These are phyloP conservation scores for Aspergillaceae sp. DNA, from an alignment of 2,329 filamentous ascomycete species.

Conservation along the genomic window DNA sequence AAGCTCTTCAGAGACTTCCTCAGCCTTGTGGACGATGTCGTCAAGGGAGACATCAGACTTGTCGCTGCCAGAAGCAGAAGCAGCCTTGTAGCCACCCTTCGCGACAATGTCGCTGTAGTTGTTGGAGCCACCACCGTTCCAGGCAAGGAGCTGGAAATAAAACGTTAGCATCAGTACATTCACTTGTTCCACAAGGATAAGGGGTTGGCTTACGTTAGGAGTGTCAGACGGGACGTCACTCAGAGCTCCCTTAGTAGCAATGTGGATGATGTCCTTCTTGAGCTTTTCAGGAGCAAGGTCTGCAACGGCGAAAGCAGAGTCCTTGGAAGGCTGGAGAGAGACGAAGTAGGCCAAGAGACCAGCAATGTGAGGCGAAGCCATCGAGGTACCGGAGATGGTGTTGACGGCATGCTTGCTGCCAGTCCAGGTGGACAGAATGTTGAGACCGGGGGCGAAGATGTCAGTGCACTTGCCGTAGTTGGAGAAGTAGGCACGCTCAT, in stretches of 20 bases:
- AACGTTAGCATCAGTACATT: conserved; percentile 15
- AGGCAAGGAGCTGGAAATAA: conserved; percentile 63
- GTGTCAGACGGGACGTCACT: conserved; percentile 77
- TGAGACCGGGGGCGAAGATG: conserved; percentile 95
- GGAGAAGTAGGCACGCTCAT: conserved; percentile 99
- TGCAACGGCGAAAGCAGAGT: conserved; percentile 85
- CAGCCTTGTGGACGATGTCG: conserved; percentile 40
- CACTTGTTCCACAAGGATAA: background rate
- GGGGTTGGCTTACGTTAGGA: conserved; percentile 55
- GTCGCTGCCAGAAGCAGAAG: conserved; percentile 10
- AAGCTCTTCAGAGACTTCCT: conserved; percentile 39
- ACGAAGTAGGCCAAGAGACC: conserved; percentile 97
- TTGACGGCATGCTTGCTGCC: conserved; percentile 93
- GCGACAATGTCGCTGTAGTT: conserved; percentile 82
- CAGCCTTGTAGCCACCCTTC: conserved; percentile 59
- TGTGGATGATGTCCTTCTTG: conserved; percentile 76
- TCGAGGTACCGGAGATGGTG: conserved; percentile 98
- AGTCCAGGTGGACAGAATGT: conserved; percentile 97
- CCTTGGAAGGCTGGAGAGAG: conserved; percentile 81
- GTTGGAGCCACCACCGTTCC: conserved; percentile 92
- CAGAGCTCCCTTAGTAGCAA: conserved; percentile 71
- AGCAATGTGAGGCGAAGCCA: conserved; percentile 95
- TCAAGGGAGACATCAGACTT: conserved; percentile 28
- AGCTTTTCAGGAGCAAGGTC: conserved; percentile 88
- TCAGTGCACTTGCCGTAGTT: conserved; percentile 99